phyloP scores from a whole-genome alignment of 2,329 filamentous ascomycete genomes.

The Ophiocordyceps robertsii region DNA sequence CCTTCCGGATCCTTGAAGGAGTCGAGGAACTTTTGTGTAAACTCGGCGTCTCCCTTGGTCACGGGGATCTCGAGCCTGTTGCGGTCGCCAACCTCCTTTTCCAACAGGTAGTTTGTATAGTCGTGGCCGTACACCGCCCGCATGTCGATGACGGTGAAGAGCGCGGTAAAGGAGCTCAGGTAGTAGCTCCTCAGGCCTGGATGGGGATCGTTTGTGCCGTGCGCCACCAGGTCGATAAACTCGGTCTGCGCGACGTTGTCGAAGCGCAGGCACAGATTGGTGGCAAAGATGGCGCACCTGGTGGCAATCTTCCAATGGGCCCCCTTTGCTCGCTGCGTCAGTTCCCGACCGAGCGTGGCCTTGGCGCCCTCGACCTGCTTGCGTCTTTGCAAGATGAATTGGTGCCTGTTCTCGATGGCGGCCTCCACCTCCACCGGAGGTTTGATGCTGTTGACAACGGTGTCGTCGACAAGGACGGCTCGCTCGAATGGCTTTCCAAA shows the following conservation, averaged over 20 bases:
- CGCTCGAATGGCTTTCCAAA: conserved; percentile 82
- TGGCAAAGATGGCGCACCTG: conserved; percentile 77
- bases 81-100: conserved; percentile 57
- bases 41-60: conserved; percentile 58
- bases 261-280: conserved; percentile 85
- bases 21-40: conserved; percentile 66
- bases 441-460: conserved; percentile 56
- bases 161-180: conserved; percentile 57
- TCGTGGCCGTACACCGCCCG: conserved; percentile 75
- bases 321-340: conserved; percentile 61
- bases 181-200: conserved; percentile 75
- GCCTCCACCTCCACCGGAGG: conserved; percentile 51
- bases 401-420: conserved; percentile 45
- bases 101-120: conserved; percentile 74
- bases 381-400: conserved; percentile 63
- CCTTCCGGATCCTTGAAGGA: conserved; percentile 55
- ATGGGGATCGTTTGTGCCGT: conserved; percentile 79
- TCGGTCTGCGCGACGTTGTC: conserved; percentile 70
- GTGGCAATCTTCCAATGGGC: conserved; percentile 96
- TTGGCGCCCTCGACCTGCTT: conserved; percentile 74
- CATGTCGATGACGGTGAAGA: conserved; percentile 80
- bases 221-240: conserved; percentile 71
- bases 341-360: conserved; percentile 61
- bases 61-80: conserved; percentile 67
- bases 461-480: conserved; percentile 68